Evolutionary conservation across 257 asterid species (phyloP).

Genomic region (Eustoma russellianum): DNA sequence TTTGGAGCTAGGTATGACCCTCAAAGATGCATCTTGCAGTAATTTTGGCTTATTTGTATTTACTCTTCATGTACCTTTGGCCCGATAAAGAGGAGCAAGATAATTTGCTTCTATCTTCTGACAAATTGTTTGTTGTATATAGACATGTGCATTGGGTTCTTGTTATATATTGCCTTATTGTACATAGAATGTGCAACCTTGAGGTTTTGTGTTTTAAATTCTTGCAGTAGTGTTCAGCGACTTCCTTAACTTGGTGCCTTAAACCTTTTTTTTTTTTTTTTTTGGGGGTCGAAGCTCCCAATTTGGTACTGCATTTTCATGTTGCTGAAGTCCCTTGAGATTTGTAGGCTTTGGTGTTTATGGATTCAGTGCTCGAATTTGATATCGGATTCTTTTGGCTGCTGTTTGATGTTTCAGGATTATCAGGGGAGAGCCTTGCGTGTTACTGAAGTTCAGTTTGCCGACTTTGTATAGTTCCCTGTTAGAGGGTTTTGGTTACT

Average conservation of each 20-base stretch:
- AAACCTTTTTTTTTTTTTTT: too few relatives aligned
- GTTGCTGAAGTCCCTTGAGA: neutral
- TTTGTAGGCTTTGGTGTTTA: neutral
- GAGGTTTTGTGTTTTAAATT: neutral
- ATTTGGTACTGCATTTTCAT: neutral
- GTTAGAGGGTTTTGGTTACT: constrained; percentile 1
- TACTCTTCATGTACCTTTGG: neutral
- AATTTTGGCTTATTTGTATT: neutral
- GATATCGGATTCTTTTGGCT: neutral
- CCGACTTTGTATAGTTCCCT: neutral
- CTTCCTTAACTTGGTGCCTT: neutral
- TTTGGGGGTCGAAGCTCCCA: neutral
- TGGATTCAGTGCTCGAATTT: neutral
- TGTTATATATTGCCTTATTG: neutral
- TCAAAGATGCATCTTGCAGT: constrained; percentile 5
- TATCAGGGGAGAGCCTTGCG: neutral
- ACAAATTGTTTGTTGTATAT: neutral
- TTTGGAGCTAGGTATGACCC: constrained; percentile 7
- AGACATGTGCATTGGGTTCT: neutral
- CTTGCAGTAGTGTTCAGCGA: neutral
- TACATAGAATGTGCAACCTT: too few relatives aligned
- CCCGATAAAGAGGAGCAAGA: neutral
- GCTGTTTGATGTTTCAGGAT: neutral
- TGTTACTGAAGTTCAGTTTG: constrained; percentile 1
- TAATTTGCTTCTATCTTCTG: neutral